Evolutionary conservation across 441 rosid genomes (phyloP).

Genomic region (Adansonia madagascariensis): DNA sequence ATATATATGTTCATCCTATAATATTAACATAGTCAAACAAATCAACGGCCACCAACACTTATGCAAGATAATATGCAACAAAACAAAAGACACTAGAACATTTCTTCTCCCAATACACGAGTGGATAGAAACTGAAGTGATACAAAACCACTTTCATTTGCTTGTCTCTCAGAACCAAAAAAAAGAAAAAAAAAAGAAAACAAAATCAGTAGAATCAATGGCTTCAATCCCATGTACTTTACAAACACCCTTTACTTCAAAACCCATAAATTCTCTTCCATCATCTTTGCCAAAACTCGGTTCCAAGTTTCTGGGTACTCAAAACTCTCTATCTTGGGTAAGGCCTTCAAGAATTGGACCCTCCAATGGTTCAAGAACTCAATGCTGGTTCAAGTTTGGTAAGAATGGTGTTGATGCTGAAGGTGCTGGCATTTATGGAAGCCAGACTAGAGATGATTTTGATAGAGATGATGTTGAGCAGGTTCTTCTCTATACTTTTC

Average conservation of each 20-base stretch:
- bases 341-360: slow-evolving; percentile 60
- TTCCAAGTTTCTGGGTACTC: slow-evolving; percentile 61
- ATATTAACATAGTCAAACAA: not conserved
- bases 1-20: not conserved
- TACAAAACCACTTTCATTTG: slow-evolving; percentile 20
- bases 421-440: slow-evolving; percentile 90
- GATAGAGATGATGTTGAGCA: slow-evolving; percentile 81
- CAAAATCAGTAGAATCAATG: slow-evolving; percentile 40
- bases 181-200: not conserved
- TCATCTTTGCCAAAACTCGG: slow-evolving; percentile 39
- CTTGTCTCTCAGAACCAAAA: not conserved
- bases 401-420: slow-evolving; percentile 89
- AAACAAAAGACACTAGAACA: not conserved
- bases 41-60: not conserved
- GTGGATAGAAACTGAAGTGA: slow-evolving; percentile 36
- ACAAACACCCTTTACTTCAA: slow-evolving; percentile 37
- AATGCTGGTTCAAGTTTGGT: slow-evolving; percentile 87
- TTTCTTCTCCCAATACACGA: slow-evolving; percentile 14
- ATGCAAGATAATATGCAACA: not conserved
- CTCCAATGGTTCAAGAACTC: slow-evolving; percentile 67
- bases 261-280: slow-evolving; percentile 37
- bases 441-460: slow-evolving; percentile 78
- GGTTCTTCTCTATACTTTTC: slow-evolving; percentile 41
- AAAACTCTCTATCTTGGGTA: slow-evolving; percentile 33
- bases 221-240: slow-evolving; percentile 58